phyloP scores from a whole-genome alignment of 805 yeast genomes.

The Cephaloascus albidus region DNA sequence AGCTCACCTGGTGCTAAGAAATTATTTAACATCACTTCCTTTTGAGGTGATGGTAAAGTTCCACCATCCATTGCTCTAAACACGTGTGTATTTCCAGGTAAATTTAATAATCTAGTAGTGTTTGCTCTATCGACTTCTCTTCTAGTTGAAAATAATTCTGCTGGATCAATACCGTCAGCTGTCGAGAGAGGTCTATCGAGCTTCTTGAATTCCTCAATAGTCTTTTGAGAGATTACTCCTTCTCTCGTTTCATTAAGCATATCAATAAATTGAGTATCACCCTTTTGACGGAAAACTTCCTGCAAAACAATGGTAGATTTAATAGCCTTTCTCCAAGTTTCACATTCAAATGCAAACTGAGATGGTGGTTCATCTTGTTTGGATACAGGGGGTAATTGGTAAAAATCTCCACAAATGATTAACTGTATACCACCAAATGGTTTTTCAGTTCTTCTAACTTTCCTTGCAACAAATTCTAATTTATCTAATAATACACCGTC shows the following conservation, averaged over 20 bases:
- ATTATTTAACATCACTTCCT: constrained; percentile 38
- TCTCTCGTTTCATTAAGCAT: constrained; percentile 71
- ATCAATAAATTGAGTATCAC: constrained; percentile 57
- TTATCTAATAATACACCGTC: constrained; percentile 62
- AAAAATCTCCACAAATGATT: constrained; percentile 73
- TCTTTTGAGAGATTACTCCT: constrained; percentile 44
- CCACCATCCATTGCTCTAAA: constrained; percentile 54
- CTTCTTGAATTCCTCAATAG: constrained; percentile 38
- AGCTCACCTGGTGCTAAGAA: constrained; percentile 55
- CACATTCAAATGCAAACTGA: constrained; percentile 56
- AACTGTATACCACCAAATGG: constrained; percentile 83
- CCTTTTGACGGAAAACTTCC: constrained; percentile 69
- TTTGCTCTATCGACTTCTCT: constrained; percentile 66
- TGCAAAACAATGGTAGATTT: constrained; percentile 46
- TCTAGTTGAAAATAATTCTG: constrained; percentile 68
- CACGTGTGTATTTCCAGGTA: constrained; percentile 33
- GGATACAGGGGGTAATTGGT: constrained; percentile 70
- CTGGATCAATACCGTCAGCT: constrained; percentile 56
- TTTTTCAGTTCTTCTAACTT: constrained; percentile 27
- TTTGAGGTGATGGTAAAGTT: constrained; percentile 26
- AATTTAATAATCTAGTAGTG: constrained; percentile 29
- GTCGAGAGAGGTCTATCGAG: constrained; percentile 42
- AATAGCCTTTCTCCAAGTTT: constrained; percentile 53
- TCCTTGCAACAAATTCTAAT: constrained; percentile 49
- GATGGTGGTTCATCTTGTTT: constrained; percentile 18